Conservation (phyloP, 176 grass and related monocot species). For the Musa acuminata region DNA sequence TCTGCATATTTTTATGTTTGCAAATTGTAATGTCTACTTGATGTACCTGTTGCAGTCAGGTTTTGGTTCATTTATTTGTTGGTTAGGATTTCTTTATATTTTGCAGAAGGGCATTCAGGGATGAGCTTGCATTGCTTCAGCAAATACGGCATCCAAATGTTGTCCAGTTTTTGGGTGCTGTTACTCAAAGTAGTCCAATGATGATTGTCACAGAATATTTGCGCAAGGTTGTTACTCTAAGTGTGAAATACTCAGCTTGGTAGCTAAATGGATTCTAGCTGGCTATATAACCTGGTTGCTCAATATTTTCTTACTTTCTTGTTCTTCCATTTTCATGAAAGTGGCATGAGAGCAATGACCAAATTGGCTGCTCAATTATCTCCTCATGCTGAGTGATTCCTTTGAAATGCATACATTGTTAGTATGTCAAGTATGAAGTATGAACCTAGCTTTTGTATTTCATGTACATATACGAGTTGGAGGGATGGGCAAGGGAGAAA, state of each 20-base stretch:
- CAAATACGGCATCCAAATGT: constrained; percentile 96
- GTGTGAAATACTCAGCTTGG: neutral
- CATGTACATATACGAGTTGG: too few relatives aligned
- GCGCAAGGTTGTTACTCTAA: constrained; percentile 58
- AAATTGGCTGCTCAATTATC: too few relatives aligned
- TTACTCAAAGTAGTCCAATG: constrained; percentile 95
- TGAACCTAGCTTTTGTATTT: too few relatives aligned
- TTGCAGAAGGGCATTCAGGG: constrained; percentile 66
- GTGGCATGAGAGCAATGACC: too few relatives aligned
- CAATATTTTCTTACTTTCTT: too few relatives aligned
- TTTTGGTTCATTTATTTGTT: constrained; percentile 17
- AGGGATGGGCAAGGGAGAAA: too few relatives aligned
- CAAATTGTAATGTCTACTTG: neutral
- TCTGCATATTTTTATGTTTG: constrained; percentile 20
- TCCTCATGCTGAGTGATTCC: too few relatives aligned
- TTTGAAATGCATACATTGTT: too few relatives aligned
- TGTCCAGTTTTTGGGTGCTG: constrained; percentile 87
- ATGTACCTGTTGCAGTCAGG: constrained; percentile 1
- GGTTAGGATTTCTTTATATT: constrained; percentile 18
- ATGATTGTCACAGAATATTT: constrained; percentile 99
- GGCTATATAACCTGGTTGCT: too few relatives aligned
- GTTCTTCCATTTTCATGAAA: too few relatives aligned
- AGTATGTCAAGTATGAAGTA: too few relatives aligned
- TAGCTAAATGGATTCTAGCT: too few relatives aligned
- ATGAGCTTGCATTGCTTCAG: constrained; percentile 86